A percentile compares a stretch with the other conserved stretches of the same genome.
Conservation (phyloP, 331 rosid genomes). For the Rosa hybrid region DNA sequence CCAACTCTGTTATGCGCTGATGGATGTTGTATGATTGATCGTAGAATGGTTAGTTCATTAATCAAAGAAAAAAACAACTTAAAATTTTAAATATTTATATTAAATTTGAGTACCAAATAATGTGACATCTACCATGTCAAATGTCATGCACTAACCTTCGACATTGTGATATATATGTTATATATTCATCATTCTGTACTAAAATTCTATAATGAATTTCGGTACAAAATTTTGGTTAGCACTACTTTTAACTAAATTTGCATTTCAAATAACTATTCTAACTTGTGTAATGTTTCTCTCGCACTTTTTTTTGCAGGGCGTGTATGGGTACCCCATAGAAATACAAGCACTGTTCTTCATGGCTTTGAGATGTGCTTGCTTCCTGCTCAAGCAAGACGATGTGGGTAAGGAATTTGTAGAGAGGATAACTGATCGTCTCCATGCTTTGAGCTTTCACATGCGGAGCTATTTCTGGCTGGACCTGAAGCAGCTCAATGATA, state of each 20-base stretch:
- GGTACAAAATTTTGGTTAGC: no score
- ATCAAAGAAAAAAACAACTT: not conserved
- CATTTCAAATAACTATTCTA: not conserved
- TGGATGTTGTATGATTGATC: slow-evolving; percentile 42
- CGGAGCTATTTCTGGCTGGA: slow-evolving; percentile 43
- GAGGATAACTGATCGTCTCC: slow-evolving; percentile 31
- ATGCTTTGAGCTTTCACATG: slow-evolving; percentile 40
- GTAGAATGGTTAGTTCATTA: slow-evolving; percentile 31
- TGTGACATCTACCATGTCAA: not conserved
- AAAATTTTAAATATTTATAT: not conserved
- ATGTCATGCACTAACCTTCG: not conserved
- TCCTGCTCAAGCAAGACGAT: slow-evolving; percentile 33
- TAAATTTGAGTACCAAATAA: not conserved
- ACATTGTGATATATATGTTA: no score
- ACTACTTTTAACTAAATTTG: not conserved
- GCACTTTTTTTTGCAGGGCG: slow-evolving; percentile 14
- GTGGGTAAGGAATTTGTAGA: slow-evolving; percentile 28
- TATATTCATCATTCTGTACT: no score
- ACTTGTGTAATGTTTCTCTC: no score
- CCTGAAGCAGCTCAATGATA: slow-evolving; percentile 38
- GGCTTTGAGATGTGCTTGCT: slow-evolving; percentile 36
- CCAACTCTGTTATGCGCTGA: slow-evolving; percentile 42
- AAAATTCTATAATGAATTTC: no score
- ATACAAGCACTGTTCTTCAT: slow-evolving; percentile 44
- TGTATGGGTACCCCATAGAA: slow-evolving; percentile 42